A percentile compares a stretch with the other conserved stretches of the same genome.
Conservation (phyloP, 805 yeast genomes). For the Torulaspora indica region DNA sequence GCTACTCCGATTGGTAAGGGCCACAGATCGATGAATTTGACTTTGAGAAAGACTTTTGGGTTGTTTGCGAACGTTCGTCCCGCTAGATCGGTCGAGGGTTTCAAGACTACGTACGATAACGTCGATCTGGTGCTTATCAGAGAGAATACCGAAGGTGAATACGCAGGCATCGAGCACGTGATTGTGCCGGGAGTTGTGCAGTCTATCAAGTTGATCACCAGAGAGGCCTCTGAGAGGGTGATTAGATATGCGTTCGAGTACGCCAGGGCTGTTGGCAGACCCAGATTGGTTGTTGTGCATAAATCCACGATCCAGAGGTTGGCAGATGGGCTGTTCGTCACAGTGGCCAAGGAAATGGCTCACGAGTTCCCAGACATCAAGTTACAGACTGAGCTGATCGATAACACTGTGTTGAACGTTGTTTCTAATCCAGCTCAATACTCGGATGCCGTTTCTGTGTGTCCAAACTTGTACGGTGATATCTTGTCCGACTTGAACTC, state of each 20-base stretch:
- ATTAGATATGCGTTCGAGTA: slow-evolving; percentile 96
- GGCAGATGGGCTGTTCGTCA: slow-evolving; percentile 94
- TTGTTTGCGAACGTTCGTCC: slow-evolving; percentile 97
- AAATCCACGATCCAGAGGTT: slow-evolving; percentile 98
- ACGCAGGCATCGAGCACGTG: slow-evolving; percentile 97
- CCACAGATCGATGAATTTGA: slow-evolving; percentile 94
- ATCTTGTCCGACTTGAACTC: slow-evolving; percentile 96
- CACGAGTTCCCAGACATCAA: slow-evolving; percentile 88
- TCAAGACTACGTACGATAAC: slow-evolving; percentile 71
- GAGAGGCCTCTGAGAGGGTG: slow-evolving; percentile 93
- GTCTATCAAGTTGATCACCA: slow-evolving; percentile 94
- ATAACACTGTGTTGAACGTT: slow-evolving; percentile 88
- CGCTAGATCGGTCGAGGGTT: slow-evolving; percentile 89
- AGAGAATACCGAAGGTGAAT: slow-evolving; percentile 99
- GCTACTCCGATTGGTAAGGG: slow-evolving; percentile 99
- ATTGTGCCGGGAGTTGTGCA: slow-evolving; percentile 98
- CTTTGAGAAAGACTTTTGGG: slow-evolving; percentile 94
- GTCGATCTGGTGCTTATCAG: slow-evolving; percentile 95
- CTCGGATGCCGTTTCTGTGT: slow-evolving; percentile 83
- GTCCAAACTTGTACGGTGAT: slow-evolving; percentile 99
- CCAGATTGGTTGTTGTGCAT: slow-evolving; percentile 90
- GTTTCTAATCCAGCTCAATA: slow-evolving; percentile 83
- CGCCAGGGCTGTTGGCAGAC: slow-evolving; percentile 82
- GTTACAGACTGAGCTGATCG: slow-evolving; percentile 82
- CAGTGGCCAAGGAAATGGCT: slow-evolving; percentile 83